These are phyloP conservation scores for Rhexocercosporidium sp. DNA, from an alignment of 2,329 filamentous ascomycete genomes.

Conservation along the genomic window DNA sequence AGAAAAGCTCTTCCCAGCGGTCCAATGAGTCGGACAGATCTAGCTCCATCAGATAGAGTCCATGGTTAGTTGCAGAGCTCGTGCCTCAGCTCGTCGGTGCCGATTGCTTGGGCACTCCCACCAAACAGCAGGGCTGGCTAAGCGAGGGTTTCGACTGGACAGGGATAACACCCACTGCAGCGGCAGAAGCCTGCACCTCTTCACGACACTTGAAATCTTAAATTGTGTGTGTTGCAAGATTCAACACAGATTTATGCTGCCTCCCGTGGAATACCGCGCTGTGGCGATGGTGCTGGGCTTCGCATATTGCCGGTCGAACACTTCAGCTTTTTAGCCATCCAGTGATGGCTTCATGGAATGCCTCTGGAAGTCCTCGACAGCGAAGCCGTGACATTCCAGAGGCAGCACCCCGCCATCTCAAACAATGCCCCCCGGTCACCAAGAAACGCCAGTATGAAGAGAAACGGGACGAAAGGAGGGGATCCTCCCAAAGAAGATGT, in stretches of 20 bases:
- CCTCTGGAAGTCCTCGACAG: background rate
- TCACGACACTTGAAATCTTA: conserved; percentile 24
- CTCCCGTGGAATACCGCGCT: background rate
- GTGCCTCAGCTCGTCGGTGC: conserved; percentile 13
- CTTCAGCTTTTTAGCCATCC: conserved; percentile 7
- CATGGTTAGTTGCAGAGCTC: conserved; percentile 1
- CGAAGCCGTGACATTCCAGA: conserved; percentile 22
- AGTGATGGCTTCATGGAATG: conserved; percentile 6
- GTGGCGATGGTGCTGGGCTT: conserved; percentile 4
- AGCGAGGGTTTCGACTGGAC: conserved; percentile 18
- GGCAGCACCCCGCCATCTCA: conserved; percentile 32
- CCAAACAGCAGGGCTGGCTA: conserved; percentile 9
- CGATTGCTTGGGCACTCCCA: conserved; percentile 10
- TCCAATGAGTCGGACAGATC: conserved; percentile 6
- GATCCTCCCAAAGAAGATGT: conserved; percentile 37
- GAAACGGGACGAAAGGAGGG: conserved; percentile 39
- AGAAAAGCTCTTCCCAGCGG: background rate
- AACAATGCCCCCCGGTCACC: conserved; percentile 34
- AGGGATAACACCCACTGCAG: conserved; percentile 7
- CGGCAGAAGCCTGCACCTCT: conserved; percentile 12
- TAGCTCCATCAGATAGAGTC: conserved; percentile 7
- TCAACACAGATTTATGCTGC: conserved; percentile 9
- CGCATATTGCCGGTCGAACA: conserved; percentile 16
- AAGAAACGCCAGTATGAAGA: conserved; percentile 41
- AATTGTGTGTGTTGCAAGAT: conserved; percentile 22